Evolutionary conservation across 2,329 filamentous ascomycete genomes (phyloP).

Genomic region (Pseudogymnoascus sp.): DNA sequence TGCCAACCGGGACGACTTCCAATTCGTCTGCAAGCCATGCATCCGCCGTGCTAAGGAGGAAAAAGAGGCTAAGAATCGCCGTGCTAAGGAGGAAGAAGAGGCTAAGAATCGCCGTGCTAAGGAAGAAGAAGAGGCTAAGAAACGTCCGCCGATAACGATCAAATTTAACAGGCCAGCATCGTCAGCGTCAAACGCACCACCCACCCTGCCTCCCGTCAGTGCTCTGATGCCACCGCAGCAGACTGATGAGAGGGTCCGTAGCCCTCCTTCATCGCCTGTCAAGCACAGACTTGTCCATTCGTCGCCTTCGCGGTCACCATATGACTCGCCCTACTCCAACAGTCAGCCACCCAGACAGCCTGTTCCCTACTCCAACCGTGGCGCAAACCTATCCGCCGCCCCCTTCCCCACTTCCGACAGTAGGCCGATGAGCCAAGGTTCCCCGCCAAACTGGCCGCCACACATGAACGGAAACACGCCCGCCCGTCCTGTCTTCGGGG

Average conservation of each 20-base stretch:
- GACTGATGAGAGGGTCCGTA: neutral
- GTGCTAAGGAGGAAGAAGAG: constrained; percentile 35
- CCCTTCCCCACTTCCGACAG: neutral
- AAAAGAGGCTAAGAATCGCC: constrained; percentile 51
- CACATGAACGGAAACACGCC: constrained; percentile 11
- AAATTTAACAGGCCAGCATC: constrained; percentile 45
- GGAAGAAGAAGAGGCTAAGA: constrained; percentile 46
- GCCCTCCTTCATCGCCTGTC: neutral
- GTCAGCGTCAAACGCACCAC: constrained; percentile 35
- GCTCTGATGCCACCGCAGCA: neutral
- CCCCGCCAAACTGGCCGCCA: neutral
- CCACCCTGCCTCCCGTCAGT: neutral
- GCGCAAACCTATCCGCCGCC: neutral
- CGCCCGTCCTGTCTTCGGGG: constrained; percentile 11
- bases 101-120: constrained; percentile 46
- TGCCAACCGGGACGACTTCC: constrained; percentile 78
- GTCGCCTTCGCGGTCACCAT: neutral
- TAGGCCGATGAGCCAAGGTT: neutral
- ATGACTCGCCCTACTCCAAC: constrained; percentile 16
- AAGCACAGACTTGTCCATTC: constrained; percentile 6
- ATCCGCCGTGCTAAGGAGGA: constrained; percentile 57
- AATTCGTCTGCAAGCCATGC: constrained; percentile 77
- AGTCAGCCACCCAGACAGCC: constrained; percentile 13
- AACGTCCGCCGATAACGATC: constrained; percentile 50
- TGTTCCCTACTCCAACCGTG: constrained; percentile 1